Evolutionary conservation across 495 filamentous ascomycete genomes (phyloP).

Genomic region (Aspergillus egyptiacus): DNA sequence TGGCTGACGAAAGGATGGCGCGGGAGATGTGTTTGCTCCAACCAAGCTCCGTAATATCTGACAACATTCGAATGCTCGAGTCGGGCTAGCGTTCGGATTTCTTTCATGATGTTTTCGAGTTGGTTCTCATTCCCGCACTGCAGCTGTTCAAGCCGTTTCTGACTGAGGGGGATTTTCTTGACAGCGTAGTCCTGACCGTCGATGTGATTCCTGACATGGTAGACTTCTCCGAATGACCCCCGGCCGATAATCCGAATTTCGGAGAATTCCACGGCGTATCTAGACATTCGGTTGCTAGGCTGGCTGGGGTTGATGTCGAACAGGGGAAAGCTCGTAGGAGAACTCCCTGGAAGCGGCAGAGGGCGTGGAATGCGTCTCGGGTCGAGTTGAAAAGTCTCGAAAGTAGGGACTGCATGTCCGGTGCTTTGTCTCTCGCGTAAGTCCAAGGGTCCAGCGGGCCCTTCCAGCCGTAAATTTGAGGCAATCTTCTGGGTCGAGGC

Average conservation of each 20-base stretch:
- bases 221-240: slow-evolving; percentile 50
- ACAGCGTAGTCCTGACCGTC: slow-evolving; percentile 49
- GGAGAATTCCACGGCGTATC: slow-evolving; percentile 40
- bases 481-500: slow-evolving; percentile 3
- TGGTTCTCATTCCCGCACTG: slow-evolving; percentile 42
- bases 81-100: slow-evolving; percentile 49
- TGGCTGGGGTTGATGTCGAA: slow-evolving; percentile 22
- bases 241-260: slow-evolving; percentile 43
- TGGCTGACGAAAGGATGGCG: slow-evolving; percentile 12
- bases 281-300: slow-evolving; percentile 24
- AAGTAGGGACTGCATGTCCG: slow-evolving; percentile 14
- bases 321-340: slow-evolving; percentile 31
- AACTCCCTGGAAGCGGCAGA: slow-evolving; percentile 30
- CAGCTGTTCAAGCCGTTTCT: slow-evolving; percentile 40
- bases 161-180: slow-evolving; percentile 49
- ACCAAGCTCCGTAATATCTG: slow-evolving; percentile 49
- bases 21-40: slow-evolving; percentile 39
- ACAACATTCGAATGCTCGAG: slow-evolving; percentile 51
- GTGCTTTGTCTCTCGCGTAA: slow-evolving; percentile 19
- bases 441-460: slow-evolving; percentile 8
- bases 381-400: slow-evolving; percentile 24
- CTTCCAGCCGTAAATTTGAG: slow-evolving; percentile 9
- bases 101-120: slow-evolving; percentile 47
- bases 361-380: slow-evolving; percentile 18
- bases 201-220: slow-evolving; percentile 45